Evolutionary conservation across 2,329 filamentous ascomycete species (phyloP).

Genomic region (Aciculosporium take): DNA sequence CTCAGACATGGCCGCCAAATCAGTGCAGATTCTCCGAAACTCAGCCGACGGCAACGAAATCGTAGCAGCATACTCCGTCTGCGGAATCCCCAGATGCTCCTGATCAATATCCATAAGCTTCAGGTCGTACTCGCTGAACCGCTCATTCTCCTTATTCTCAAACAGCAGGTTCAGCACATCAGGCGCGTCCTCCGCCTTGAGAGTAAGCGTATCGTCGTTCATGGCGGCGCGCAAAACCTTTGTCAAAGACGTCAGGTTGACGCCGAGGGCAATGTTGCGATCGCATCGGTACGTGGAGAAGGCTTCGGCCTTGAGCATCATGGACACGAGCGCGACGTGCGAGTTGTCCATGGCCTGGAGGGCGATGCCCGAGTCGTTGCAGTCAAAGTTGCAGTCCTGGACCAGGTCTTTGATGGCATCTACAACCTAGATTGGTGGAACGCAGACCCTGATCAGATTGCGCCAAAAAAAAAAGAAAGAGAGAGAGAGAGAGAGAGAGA

Average conservation of each 20-base stretch:
- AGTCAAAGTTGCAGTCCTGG: slow-evolving; percentile 99
- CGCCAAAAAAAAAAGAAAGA: no score
- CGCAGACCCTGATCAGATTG: background rate
- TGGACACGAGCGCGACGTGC: slow-evolving; percentile 95
- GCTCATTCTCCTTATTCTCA: slow-evolving; percentile 76
- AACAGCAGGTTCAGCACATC: slow-evolving; percentile 93
- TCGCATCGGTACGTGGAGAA: slow-evolving; percentile 96
- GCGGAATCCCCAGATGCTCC: slow-evolving; percentile 95
- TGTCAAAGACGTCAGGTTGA: slow-evolving; percentile 91
- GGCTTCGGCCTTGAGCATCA: slow-evolving; percentile 91
- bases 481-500: no score
- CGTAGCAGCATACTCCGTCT: slow-evolving; percentile 93
- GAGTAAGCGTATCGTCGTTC: slow-evolving; percentile 83
- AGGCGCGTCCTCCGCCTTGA: slow-evolving; percentile 94
- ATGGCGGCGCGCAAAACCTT: slow-evolving; percentile 93
- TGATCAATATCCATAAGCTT: slow-evolving; percentile 99
- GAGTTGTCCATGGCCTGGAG: slow-evolving; percentile 99
- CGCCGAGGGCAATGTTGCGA: slow-evolving; percentile 93
- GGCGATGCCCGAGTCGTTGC: slow-evolving; percentile 97
- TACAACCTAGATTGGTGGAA: slow-evolving; percentile 56
- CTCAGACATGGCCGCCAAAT: slow-evolving; percentile 84
- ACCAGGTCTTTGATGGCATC: slow-evolving; percentile 99
- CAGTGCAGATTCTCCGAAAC: slow-evolving; percentile 89
- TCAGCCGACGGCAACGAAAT: slow-evolving; percentile 79
- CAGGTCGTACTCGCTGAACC: slow-evolving; percentile 96